Base-by-base conservation (phyloP, 2,329 filamentous ascomycete species). In the Fusarium cicatricum region DNA sequence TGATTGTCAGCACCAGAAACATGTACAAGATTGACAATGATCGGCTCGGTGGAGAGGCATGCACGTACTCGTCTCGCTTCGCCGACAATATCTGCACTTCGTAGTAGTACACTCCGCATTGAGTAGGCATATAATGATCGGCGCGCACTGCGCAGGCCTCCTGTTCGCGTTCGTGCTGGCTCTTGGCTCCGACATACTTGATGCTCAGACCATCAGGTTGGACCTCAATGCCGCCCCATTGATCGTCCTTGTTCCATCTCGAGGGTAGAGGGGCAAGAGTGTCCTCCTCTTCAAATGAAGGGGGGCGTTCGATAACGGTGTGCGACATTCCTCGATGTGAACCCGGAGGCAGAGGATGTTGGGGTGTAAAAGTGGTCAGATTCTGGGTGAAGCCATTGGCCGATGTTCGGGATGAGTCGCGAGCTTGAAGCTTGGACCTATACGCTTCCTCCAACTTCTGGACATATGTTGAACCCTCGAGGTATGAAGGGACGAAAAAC, bases 51-150 rank as follows among this genome's bases (percentile, higher is more conserved):
- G 44, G 28, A 29, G 40, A 31, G 17, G 23, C 29, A 43, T 50
- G 9, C 10, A 81, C 83, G 48, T 77, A 86, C 82, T 86, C 84
- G 37, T 85, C 82, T 60, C 77, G 75, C 68, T 80, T 83, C 46
- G 77, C 79, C 14, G 78, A 75, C 21, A 83, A 53, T 41, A 86
- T 78, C 14, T 76, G 76, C 19, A 89, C 82, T 72, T 99, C 95
- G 70, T 87, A 99, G 73, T 99, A 99, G 74, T 97, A 99, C 55
- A 99, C 89, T 2, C 95, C 95, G 64, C 91, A 95, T 70, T 96
- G 90, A 31, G 87, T 82, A 4, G 95, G 92, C 86, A 98, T 97
- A 42, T 88, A 85, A 72, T 92, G 82, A 73, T 99, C 90, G 23
- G 93, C 86, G 51, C 95, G 87, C 53, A 97, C 87, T 11, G 91